Evolutionary conservation across 306 rosid species (phyloP), one percentile per base, ranked within the genome.

Genomic region (Cucumis cinereus): DNA sequence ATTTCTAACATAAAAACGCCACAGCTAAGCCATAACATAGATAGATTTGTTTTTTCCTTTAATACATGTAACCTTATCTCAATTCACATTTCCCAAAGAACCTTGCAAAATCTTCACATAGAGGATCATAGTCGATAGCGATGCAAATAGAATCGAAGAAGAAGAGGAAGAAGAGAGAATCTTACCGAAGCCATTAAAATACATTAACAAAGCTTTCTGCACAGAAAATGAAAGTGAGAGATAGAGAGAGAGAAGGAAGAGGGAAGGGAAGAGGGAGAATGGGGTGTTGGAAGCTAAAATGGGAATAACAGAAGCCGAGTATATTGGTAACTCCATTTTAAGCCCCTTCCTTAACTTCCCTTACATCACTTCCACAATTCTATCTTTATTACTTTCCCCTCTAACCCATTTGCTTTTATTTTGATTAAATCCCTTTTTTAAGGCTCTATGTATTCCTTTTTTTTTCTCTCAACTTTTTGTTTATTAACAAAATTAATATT

Each of bases 151-250:
- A 60, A 60, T 59, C 6, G 41, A 36, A 36, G 75, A 45, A 71
- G 22, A 24, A 23, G 13, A 45, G 49, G 33, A 5, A 5, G 14
- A 7, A 4, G 47, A 8, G 47, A 70, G 61, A 72, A 72, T 19
- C 76, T 49, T 72, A 72, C 76, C 45, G 76, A 50, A 49, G 76
- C 76, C 76, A 72, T 71, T 71, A 50, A 26, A 49, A 71, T 24
- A 47, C 60, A 72, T 72, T 24, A 47, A 49, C 76, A 52, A 26
- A 72, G 76, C 40, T 49, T 52, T 13, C 60, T 24, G 40, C 59
- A 15, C 24, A 72, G 58, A 26, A 19, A 28, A 52, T 26, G 76
- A 72, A 30, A 71, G 24, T n/a, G 57, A 45, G 57, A 43, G 56
- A 14, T 20, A 14, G 55, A 45, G 56, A 45, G 57, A 45, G 53